Percentiles rank a stretch among this genome's conserved stretches.
phyloP scores from a whole-genome alignment of 768 basidiomycete genomes.

The Hericium erinaceus region DNA sequence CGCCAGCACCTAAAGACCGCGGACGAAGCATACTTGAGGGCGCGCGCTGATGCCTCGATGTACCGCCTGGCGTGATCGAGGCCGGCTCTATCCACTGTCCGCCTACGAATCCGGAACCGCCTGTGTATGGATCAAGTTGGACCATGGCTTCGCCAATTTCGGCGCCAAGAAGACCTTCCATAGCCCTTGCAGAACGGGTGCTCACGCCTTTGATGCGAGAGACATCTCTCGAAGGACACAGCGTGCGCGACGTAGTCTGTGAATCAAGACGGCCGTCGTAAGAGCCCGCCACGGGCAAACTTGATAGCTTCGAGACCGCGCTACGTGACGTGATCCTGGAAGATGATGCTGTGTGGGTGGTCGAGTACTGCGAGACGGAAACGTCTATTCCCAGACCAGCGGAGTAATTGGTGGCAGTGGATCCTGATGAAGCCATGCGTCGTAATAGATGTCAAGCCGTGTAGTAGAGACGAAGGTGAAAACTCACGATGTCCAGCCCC shows the following conservation, averaged over 20 bases:
- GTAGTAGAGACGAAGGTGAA: too few relatives aligned
- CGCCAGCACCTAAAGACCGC: background rate
- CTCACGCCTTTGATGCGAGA: background rate
- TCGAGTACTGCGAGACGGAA: background rate
- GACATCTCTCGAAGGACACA: background rate
- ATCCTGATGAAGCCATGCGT: too few relatives aligned
- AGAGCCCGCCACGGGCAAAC: background rate
- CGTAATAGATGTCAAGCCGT: too few relatives aligned
- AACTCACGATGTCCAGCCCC: too few relatives aligned
- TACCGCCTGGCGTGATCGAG: slow-evolving; percentile 22
- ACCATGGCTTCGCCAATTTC: slow-evolving; percentile 41
- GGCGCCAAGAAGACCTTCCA: slow-evolving; percentile 38
- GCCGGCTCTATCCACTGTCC: slow-evolving; percentile 29
- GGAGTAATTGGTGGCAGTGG: too few relatives aligned
- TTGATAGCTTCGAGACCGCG: background rate
- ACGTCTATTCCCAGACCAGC: background rate
- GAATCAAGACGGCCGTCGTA: background rate
- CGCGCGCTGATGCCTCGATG: background rate
- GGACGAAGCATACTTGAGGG: background rate
- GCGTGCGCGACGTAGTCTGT: background rate
- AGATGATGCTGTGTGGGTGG: background rate
- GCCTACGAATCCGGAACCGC: slow-evolving; percentile 28
- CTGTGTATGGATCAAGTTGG: slow-evolving; percentile 29
- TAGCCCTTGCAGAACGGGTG: slow-evolving; percentile 22
- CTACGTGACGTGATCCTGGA: background rate